These are phyloP conservation scores for Ulota crispa DNA, from an alignment of 225 moss, liverwort and hornwort genomes.

Conservation along the genomic window DNA sequence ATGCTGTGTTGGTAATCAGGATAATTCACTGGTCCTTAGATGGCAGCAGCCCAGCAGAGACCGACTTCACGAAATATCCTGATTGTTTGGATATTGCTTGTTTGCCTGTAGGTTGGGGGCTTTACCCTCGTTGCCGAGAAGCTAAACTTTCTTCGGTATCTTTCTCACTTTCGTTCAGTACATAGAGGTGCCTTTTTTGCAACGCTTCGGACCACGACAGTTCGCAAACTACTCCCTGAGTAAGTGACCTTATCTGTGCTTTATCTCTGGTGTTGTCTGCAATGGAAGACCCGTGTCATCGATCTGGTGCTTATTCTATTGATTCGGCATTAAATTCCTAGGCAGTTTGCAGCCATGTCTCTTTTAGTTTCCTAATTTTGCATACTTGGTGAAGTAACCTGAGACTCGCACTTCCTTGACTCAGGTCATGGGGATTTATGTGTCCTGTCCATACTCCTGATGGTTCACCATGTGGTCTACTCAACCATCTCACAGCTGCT, in stretches of 20 bases:
- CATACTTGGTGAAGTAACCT: constrained; percentile 9
- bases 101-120: constrained; percentile 61
- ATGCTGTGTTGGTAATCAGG: constrained; percentile 6
- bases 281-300: not conserved
- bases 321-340: not conserved
- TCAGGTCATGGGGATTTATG: constrained; percentile 98
- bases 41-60: not conserved
- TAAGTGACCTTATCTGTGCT: constrained; percentile 33
- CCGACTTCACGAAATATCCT: not conserved
- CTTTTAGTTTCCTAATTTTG: not conserved
- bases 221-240: constrained; percentile 97
- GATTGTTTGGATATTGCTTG: constrained; percentile 21
- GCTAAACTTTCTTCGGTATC: constrained; percentile 89
- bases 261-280: constrained; percentile 8
- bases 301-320: constrained; percentile 1
- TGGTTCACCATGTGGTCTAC: constrained; percentile 95
- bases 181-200: constrained; percentile 96
- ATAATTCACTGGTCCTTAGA: constrained; percentile 3
- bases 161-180: constrained; percentile 97
- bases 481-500: constrained; percentile 88
- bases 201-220: constrained; percentile 83
- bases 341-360: not conserved
- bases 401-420: constrained; percentile 18
- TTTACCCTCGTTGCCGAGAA: constrained; percentile 95
- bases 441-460: constrained; percentile 98